phyloP scores from a whole-genome alignment of 1,284 basidiomycete species.

The Apiotrichum veenhuisii region DNA sequence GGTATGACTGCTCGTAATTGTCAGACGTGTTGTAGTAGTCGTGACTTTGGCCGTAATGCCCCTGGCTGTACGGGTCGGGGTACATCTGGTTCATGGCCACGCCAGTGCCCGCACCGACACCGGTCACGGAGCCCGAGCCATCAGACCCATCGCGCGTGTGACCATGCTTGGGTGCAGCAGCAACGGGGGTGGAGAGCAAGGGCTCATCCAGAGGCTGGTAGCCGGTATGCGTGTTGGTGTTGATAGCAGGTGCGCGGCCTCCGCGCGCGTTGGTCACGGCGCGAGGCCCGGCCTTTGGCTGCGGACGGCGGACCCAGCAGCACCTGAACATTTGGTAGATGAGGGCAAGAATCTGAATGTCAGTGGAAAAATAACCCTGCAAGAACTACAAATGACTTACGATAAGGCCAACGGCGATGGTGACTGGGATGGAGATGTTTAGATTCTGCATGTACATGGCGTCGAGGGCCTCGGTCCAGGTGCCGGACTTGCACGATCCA shows the following conservation, averaged over 20 bases:
- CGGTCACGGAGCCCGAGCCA: not conserved
- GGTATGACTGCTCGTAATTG: slow-evolving; percentile 15
- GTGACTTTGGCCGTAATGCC: slow-evolving; percentile 24
- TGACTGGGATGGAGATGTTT: slow-evolving; percentile 75
- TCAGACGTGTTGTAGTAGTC: slow-evolving; percentile 37
- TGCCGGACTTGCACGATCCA: slow-evolving; percentile 64
- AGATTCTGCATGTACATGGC: slow-evolving; percentile 72
- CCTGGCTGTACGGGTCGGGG: slow-evolving; percentile 2
- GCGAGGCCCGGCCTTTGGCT: not conserved
- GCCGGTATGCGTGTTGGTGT: not conserved
- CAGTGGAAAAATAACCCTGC: not conserved
- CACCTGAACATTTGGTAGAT: slow-evolving; percentile 15
- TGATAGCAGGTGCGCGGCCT: not conserved
- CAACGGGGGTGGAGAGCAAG: not conserved
- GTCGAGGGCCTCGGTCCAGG: slow-evolving; percentile 60
- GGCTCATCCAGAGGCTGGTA: not conserved
- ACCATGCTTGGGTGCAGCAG: not conserved
- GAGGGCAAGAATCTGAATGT: slow-evolving; percentile 11
- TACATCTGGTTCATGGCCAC: slow-evolving; percentile 3
- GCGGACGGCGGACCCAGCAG: slow-evolving; percentile 1
- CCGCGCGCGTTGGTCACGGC: not conserved
- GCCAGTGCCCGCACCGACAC: not conserved
- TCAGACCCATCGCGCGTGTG: not conserved
- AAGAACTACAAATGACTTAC: slow-evolving; percentile 32
- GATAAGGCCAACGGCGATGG: slow-evolving; percentile 65